These are phyloP conservation scores for Poronia punctata DNA, from an alignment of 495 filamentous ascomycete species.

Conservation along the genomic window DNA sequence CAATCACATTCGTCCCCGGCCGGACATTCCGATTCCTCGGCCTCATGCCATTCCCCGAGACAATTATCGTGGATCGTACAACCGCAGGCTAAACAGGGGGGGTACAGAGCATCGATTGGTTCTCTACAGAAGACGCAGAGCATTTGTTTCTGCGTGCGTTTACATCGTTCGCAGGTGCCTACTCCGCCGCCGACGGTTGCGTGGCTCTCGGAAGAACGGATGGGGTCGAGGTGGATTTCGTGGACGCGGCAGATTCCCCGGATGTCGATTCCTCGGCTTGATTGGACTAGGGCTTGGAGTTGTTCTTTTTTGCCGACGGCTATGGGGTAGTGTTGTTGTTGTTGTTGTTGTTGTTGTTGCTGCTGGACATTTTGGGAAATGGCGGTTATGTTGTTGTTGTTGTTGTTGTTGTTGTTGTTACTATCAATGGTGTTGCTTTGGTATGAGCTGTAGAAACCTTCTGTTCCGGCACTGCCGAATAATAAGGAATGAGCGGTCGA, in stretches of 20 bases:
- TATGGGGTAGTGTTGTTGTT: slow-evolving; percentile 39
- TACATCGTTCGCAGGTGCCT: slow-evolving; percentile 48
- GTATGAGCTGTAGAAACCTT: slow-evolving; percentile 28
- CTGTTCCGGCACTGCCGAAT: slow-evolving; percentile 18
- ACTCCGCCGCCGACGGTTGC: slow-evolving; percentile 41
- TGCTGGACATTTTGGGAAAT: slow-evolving; percentile 9
- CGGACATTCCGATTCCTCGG: slow-evolving; percentile 39
- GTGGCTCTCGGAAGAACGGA: slow-evolving; percentile 33
- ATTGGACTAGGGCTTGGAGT: slow-evolving; percentile 29
- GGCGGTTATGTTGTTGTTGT: no score
- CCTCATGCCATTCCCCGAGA: slow-evolving; percentile 45
- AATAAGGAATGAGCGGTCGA: slow-evolving; percentile 16
- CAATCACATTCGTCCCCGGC: slow-evolving; percentile 45
- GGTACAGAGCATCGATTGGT: slow-evolving; percentile 48
- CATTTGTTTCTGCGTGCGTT: slow-evolving; percentile 45
- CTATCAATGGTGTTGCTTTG: no score
- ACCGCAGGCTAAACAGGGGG: slow-evolving; percentile 54
- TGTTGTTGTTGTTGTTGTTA: slow-evolving; percentile 12
- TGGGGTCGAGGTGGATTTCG: slow-evolving; percentile 46
- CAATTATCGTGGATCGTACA: slow-evolving; percentile 51
- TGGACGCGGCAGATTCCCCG: slow-evolving; percentile 54
- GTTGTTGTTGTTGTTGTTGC: no score
- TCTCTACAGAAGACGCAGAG: slow-evolving; percentile 54
- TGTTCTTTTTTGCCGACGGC: slow-evolving; percentile 41
- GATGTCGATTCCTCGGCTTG: slow-evolving; percentile 48